Base-by-base conservation (phyloP, 345 rosid species). In the Eucalyptus tenuipes region DNA sequence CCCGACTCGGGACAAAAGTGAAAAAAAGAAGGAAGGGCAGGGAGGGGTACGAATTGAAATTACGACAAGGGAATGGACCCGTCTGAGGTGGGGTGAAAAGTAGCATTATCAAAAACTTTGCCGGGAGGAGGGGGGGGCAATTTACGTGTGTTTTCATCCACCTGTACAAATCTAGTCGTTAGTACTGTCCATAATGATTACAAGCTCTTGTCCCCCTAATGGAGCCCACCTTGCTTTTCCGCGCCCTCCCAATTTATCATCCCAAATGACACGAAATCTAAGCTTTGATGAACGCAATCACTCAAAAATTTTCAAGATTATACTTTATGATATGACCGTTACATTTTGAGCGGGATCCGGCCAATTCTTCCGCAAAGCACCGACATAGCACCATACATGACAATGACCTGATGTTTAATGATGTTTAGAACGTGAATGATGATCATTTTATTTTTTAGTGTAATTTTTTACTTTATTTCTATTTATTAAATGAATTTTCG, bases 401-500 rank as follows among this genome's bases (percentile, higher is more conserved):
- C 66, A 27, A 27, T 13, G 20, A 64, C 37, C 14, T 4, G 5
- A n/a, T 1, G 5, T 14, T n/a, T n/a, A 64, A 52, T 52, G 57
- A 52, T 52, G 25, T 52, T 52, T 52, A 52, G 2, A 52, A 52
- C 4, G 57, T 18, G 25, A 52, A 52, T 52, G 57, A 18, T 18
- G 10, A 52, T 52, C 24, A 7, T 52, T 52, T 52, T 52, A 5
- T 52, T 52, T 52, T 52, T 18, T 7, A 52, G 57, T 20, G 10
- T 52, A 18, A 52, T 2, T 52, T 52, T 52, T 52, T 52, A 18
- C 57, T 52, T 52, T 52, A 52, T 18, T 52, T 52, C 24, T 52
- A 18, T 52, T 52, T 52, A 0, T 50, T 18, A 1, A 50, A 50
- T 4, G 55, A 17, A 7, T 17, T 50, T 50, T 50, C 9, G 0